Evolutionary conservation across 2,329 filamentous ascomycete genomes (phyloP), one percentile per base, ranked within the genome.

Genomic region (Fusarium sp.): DNA sequence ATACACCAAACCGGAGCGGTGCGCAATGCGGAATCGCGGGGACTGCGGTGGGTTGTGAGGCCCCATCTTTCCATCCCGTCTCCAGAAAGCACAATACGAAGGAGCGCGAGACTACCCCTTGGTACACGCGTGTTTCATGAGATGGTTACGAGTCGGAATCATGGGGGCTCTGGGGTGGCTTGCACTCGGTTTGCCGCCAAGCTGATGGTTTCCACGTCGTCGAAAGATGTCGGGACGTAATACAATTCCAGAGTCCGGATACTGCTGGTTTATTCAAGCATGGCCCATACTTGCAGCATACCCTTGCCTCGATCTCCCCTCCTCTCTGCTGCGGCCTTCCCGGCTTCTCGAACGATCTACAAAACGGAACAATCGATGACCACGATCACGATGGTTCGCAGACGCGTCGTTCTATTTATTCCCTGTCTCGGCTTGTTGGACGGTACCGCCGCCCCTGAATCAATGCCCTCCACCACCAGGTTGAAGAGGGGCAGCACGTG

Each of bases 401-500:
- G 32, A 45, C 20, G n/a, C 6, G 32, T 48, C 58, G 20, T 61
- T 50, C 43, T 68, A 30, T 34, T 37, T 68, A 35, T 34, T 43
- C 27, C 48, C 20, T 23, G 56, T 60, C 25, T 61, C 58, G 20
- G n/a, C n/a, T 34, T 50, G 56, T 62, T 41, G 32, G 39, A 52
- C 37, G 20, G 50, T 57, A n/a, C 67, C 60, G 43, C 27, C 23
- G 52, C 71, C 64, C 68, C 72, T 72, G 72, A 69, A 64, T 69
- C 71, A 57, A 37, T 54, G 58, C 60, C 35, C 67, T 72, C 57
- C 68, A 64, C 68, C 54, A 64, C 54, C 60, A 34, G 45, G 20
- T 59, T 37, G 65, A 68, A 60, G 72, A 75, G 72, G 72, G 72
- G 69, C 65, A 67, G 68, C 69, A 67, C 69, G 66, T 70, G 69